Evolutionary conservation across 176 grass and related monocot genomes (phyloP), one percentile per base, ranked within the genome.

Genomic region (Chloris gayana): DNA sequence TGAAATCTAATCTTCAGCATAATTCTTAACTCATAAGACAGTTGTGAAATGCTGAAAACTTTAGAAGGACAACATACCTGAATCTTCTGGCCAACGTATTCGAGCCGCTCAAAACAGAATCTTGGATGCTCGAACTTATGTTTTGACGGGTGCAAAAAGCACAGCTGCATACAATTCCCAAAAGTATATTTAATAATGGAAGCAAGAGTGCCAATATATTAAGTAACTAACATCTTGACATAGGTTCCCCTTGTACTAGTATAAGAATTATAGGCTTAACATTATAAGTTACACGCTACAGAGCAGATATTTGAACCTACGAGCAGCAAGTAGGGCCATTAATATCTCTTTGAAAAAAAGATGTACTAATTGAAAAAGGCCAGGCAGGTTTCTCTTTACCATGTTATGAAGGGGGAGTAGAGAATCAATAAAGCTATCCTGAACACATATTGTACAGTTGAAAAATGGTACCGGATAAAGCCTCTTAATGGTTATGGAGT

Each of bases 61-160:
- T 39, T 66, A 22, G 65, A 65, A 85, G 70, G 41, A 42, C 22
- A 67, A 24, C 32, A 69, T 76, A 99, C 96, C 96, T 99, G 96
- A 86, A 99, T 93, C 76, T 99, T 99, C 81, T 99, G 96, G 10
- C 96, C 96, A 29, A 93, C 90, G 62, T 95, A 99, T 70, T 99
- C 96, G 64, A 99, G 84, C 4, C 96, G 86, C 78, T 99, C 96
- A 21, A 89, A 93, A 81, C 96, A 99, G 82, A 99, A 99, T 87
- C 96, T 91, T 64, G 96, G 96, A 84, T 99, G 96, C 87, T 99
- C 96, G 81, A 95, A 95, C 64, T 99, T 99, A 69, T 99, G 87
- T 72, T 91, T 99, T 26, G 92, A 95, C 18, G 96, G 92, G 84
- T 99, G 96, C 85, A 95, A 53, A 87, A 95, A 99, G 59, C 84